Evolutionary conservation across 2,329 filamentous ascomycete genomes (phyloP).

Genomic region (Metarhizium brunneum): DNA sequence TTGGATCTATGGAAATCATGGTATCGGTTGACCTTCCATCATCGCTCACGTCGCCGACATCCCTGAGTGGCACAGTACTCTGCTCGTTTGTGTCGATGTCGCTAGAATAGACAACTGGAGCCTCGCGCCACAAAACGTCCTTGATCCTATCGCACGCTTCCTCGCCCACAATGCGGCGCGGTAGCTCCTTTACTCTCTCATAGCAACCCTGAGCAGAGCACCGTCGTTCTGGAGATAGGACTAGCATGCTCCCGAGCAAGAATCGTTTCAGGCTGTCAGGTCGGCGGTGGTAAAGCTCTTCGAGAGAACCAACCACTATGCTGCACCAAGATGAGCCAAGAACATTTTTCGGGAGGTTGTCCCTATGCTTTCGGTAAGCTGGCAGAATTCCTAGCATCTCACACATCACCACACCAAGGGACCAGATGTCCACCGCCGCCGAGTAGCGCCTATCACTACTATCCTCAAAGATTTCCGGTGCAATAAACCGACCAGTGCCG

Average conservation of each 20-base stretch:
- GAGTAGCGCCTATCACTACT: slow-evolving; percentile 58
- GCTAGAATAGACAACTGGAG: not conserved
- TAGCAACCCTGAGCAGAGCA: slow-evolving; percentile 1
- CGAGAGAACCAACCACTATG: not conserved
- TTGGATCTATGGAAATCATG: too few relatives aligned
- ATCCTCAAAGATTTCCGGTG: slow-evolving; percentile 61
- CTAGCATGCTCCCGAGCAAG: slow-evolving; percentile 3
- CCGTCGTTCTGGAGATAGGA: not conserved
- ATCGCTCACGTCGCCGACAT: not conserved
- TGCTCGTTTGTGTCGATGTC: slow-evolving; percentile 1
- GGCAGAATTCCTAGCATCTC: slow-evolving; percentile 1
- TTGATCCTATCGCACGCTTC: not conserved
- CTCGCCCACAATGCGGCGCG: not conserved
- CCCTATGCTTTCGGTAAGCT: too few relatives aligned
- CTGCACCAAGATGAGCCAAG: not conserved
- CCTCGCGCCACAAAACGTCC: slow-evolving; percentile 1
- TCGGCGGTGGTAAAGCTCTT: not conserved
- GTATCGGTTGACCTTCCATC: not conserved
- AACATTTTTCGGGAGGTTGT: too few relatives aligned
- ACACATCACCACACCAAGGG: slow-evolving; percentile 65
- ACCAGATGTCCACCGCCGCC: slow-evolving; percentile 85
- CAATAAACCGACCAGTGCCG: slow-evolving; percentile 81
- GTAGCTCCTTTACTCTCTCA: not conserved
- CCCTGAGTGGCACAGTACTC: not conserved
- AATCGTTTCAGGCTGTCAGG: not conserved